A percentile compares a stretch with the other conserved stretches of the same genome.
phyloP scores from a whole-genome alignment of 1,284 basidiomycete species.

The Somion occarium region DNA sequence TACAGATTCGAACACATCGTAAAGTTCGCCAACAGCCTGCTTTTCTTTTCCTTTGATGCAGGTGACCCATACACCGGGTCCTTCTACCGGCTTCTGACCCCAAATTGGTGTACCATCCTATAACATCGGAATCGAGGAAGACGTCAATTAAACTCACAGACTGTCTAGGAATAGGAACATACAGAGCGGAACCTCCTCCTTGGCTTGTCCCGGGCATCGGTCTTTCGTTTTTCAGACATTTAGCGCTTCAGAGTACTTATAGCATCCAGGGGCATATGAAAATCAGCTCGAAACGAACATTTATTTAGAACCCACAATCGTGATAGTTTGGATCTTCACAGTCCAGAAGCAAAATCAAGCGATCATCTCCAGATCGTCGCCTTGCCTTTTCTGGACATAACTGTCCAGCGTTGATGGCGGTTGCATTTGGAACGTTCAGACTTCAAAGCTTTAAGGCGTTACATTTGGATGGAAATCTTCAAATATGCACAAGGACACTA shows the following conservation, averaged over 20 bases:
- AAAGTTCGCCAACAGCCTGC: constrained; percentile 68
- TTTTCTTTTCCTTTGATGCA: constrained; percentile 80
- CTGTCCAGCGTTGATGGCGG: too few relatives aligned
- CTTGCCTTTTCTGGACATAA: not conserved
- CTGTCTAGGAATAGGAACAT: constrained; percentile 4
- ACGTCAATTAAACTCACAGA: not conserved
- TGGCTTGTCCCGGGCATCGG: constrained; percentile 20
- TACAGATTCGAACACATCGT: constrained; percentile 74
- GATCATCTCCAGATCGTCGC: not conserved
- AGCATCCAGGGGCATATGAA: too few relatives aligned
- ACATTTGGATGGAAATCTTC: too few relatives aligned
- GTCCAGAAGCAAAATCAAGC: too few relatives aligned
- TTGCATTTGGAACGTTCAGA: too few relatives aligned
- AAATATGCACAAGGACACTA: too few relatives aligned
- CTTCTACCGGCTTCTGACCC: constrained; percentile 59
- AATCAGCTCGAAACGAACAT: too few relatives aligned
- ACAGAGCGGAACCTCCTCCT: constrained; percentile 23
- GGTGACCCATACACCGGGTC: constrained; percentile 78
- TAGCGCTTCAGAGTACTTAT: not conserved
- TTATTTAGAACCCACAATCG: too few relatives aligned
- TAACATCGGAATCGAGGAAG: not conserved
- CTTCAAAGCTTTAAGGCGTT: too few relatives aligned
- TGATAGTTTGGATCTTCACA: too few relatives aligned
- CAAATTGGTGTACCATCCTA: constrained; percentile 65
- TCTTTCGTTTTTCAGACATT: constrained; percentile 25